Evolutionary conservation across 192 early-diverging fungal genomes (phyloP).

Genomic region (Backusella liffmaniae): DNA sequence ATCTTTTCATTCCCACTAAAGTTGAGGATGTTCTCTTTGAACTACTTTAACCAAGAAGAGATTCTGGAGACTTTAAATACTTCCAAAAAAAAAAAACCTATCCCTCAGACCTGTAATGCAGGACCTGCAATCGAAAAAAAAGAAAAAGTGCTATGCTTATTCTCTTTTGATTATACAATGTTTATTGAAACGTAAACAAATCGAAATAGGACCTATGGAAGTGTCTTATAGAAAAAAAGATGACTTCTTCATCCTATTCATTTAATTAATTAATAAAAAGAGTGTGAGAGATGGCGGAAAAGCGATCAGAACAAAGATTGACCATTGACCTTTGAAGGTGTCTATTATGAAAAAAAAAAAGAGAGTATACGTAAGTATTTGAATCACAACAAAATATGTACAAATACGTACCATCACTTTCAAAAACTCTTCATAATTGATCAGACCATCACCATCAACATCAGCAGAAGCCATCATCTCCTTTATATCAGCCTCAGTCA

Average conservation of each 20-base stretch:
- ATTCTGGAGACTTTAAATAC: slow-evolving; percentile 73
- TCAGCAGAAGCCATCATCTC: slow-evolving; percentile 57
- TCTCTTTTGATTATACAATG: not conserved
- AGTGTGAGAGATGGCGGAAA: not conserved
- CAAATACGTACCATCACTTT: slow-evolving; percentile 59
- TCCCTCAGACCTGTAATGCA: slow-evolving; percentile 66
- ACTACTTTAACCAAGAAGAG: slow-evolving; percentile 82
- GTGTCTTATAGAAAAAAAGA: not conserved
- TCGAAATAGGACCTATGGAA: not conserved
- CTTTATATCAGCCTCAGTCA: not conserved
- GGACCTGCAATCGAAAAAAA: slow-evolving; percentile 48
- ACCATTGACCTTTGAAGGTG: slow-evolving; percentile 16
- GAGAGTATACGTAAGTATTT: not conserved
- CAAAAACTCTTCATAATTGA: slow-evolving; percentile 90
- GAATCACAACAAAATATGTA: not conserved
- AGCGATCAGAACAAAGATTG: slow-evolving; percentile 2
- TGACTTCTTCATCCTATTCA: not conserved
- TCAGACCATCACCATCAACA: slow-evolving; percentile 81
- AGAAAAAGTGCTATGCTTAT: not conserved
- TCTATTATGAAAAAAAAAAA: not conserved
- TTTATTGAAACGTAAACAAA: not conserved
- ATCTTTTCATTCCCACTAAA: slow-evolving; percentile 81
- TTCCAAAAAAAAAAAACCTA: slow-evolving; percentile 74
- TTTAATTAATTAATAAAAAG: not conserved
- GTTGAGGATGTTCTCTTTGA: slow-evolving; percentile 75